Percentiles rank a stretch among this genome's conserved stretches.
These are phyloP conservation scores for Stemphylium beticola DNA, from an alignment of 2,329 filamentous ascomycete species.

Conservation along the genomic window DNA sequence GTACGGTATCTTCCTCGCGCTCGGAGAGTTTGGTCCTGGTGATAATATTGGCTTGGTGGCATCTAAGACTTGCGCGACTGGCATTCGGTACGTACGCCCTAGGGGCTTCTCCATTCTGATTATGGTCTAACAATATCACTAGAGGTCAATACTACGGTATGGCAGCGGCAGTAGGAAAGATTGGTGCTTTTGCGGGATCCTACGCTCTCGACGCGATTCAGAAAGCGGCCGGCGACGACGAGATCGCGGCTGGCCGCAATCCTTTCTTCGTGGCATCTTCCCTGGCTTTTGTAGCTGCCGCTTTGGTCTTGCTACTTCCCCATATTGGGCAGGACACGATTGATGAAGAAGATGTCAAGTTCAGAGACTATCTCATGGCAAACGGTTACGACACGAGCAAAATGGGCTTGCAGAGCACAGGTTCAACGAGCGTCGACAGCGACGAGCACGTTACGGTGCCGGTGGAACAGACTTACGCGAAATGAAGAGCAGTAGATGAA, in stretches of 20 bases:
- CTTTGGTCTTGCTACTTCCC: constrained; percentile 73
- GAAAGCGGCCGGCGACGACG: constrained; percentile 42
- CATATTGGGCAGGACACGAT: constrained; percentile 86
- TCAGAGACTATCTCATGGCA: constrained; percentile 73
- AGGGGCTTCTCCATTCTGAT: not conserved
- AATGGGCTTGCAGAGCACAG: constrained; percentile 52
- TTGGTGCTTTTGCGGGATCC: constrained; percentile 84
- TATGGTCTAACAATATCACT: not conserved
- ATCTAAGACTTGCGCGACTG: constrained; percentile 85
- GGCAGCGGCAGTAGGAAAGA: constrained; percentile 75
- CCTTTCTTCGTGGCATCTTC: constrained; percentile 86
- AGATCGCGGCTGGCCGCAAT: constrained; percentile 70
- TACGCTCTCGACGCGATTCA: constrained; percentile 76
- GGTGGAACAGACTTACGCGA: constrained; percentile 10
- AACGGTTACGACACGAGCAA: constrained; percentile 77
- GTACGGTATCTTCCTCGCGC: constrained; percentile 76
- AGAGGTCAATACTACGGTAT: constrained; percentile 76
- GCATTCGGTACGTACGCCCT: constrained; percentile 60
- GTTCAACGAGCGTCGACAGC: constrained; percentile 16
- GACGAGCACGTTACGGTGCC: constrained; percentile 15
- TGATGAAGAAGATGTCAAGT: constrained; percentile 74
- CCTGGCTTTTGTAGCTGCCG: constrained; percentile 73
- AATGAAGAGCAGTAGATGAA: not conserved
- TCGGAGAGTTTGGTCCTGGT: constrained; percentile 83
- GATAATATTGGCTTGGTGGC: constrained; percentile 91